phyloP scores from a whole-genome alignment of 2,329 filamentous ascomycete genomes.

The Neofusicoccum kwambonambiense region DNA sequence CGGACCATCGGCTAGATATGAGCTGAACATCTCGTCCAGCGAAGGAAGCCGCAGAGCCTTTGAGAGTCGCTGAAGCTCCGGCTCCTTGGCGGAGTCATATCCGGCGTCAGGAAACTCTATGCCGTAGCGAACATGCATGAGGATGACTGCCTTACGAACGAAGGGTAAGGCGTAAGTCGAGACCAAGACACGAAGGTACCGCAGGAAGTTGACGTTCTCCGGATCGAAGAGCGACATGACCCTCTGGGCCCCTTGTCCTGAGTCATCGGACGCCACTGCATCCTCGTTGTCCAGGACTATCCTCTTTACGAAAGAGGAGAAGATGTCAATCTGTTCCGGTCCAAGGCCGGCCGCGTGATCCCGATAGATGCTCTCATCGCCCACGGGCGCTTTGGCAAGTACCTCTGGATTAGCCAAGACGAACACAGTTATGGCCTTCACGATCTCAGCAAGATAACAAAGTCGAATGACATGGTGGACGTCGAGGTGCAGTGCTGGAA shows the following conservation, averaged over 20 bases:
- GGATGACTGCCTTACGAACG: slow-evolving; percentile 77
- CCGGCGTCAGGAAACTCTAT: slow-evolving; percentile 76
- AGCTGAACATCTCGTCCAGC: slow-evolving; percentile 73
- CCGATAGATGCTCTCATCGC: slow-evolving; percentile 4
- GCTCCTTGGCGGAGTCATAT: slow-evolving; percentile 56
- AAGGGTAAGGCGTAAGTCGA: slow-evolving; percentile 87
- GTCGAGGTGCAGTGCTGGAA: slow-evolving; percentile 67
- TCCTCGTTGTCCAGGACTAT: slow-evolving; percentile 27
- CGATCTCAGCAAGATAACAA: slow-evolving; percentile 87
- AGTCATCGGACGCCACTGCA: not conserved
- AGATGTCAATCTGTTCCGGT: slow-evolving; percentile 32
- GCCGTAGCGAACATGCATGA: slow-evolving; percentile 84
- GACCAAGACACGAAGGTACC: slow-evolving; percentile 47
- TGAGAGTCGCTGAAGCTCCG: slow-evolving; percentile 80
- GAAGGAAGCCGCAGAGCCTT: slow-evolving; percentile 72
- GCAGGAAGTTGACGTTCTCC: slow-evolving; percentile 31
- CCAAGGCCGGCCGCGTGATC: slow-evolving; percentile 26
- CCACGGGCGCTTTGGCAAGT: slow-evolving; percentile 3
- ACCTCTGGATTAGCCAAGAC: slow-evolving; percentile 24
- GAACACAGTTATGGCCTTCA: slow-evolving; percentile 70
- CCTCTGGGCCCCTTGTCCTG: not conserved
- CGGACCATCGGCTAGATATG: slow-evolving; percentile 46
- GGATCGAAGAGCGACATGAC: slow-evolving; percentile 9
- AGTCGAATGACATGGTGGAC: slow-evolving; percentile 77
- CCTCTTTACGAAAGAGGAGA: slow-evolving; percentile 33